phyloP scores from a whole-genome alignment of 163 green algal species.

The Chlorella variabilis region DNA sequence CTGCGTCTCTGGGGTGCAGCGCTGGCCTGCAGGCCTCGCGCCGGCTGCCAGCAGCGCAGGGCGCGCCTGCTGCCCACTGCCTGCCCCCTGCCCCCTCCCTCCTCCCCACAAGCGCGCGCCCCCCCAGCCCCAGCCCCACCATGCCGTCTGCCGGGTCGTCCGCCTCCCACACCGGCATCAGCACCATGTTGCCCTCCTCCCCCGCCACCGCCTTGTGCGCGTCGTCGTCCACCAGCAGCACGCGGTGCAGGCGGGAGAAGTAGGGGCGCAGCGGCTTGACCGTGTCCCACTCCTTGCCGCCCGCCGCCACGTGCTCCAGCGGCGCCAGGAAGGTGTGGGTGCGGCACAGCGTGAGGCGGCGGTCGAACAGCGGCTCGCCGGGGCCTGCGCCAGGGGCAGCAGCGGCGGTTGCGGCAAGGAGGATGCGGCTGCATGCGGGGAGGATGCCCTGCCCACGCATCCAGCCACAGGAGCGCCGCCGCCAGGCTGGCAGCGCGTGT shows the following conservation, averaged over 20 bases:
- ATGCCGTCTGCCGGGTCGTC: slow-evolving; percentile 28
- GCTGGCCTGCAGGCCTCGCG: background rate
- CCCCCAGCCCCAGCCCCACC: background rate
- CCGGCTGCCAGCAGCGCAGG: background rate
- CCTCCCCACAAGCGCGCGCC: background rate
- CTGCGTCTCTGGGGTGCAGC: background rate
- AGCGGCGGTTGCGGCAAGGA: background rate
- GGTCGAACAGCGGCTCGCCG: slow-evolving; percentile 48
- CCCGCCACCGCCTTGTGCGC: slow-evolving; percentile 39
- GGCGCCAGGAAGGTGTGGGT: slow-evolving; percentile 47
- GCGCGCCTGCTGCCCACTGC: background rate
- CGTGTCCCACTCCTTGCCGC: slow-evolving; percentile 69
- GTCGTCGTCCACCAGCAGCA: slow-evolving; percentile 75
- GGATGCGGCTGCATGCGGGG: background rate
- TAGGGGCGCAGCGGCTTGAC: slow-evolving; percentile 65
- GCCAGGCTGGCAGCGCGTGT: too few species aligned
- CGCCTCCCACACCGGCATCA: slow-evolving; percentile 56
- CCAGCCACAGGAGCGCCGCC: too few species aligned
- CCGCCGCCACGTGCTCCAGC: slow-evolving; percentile 42
- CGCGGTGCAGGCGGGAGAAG: slow-evolving; percentile 50
- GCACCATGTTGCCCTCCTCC: slow-evolving; percentile 68
- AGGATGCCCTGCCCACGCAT: too few species aligned
- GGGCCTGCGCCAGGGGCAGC: background rate
- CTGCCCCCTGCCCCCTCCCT: too few species aligned
- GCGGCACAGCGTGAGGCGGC: slow-evolving; percentile 45